These are phyloP conservation scores for Xylaria arbuscula DNA, from an alignment of 2,329 filamentous ascomycete species.

Conservation along the genomic window DNA sequence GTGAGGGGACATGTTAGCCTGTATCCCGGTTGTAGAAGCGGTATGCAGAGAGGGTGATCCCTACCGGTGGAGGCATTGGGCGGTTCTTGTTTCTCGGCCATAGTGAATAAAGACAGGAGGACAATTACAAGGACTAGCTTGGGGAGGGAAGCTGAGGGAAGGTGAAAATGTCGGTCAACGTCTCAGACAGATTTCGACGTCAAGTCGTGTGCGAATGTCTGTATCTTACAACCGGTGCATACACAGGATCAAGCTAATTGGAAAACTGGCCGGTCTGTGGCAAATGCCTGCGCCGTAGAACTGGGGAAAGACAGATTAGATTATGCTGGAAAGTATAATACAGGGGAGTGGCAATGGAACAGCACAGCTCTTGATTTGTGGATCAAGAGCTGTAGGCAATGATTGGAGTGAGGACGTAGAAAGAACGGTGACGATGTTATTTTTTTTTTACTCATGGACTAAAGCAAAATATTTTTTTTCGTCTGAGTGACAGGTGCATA, in stretches of 20 bases:
- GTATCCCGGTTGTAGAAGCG: neutral
- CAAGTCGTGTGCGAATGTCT: slow-evolving; percentile 12
- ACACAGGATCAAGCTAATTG: slow-evolving; percentile 38
- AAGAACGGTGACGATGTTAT: slow-evolving; percentile 31
- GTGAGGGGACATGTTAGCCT: slow-evolving; percentile 34
- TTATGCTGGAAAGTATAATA: slow-evolving; percentile 46
- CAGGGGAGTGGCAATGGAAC: slow-evolving; percentile 44
- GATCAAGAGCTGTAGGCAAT: slow-evolving; percentile 20
- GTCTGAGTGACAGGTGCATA: slow-evolving; percentile 16
- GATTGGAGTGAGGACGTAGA: slow-evolving; percentile 26
- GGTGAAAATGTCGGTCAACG: slow-evolving; percentile 28
- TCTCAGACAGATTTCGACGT: slow-evolving; percentile 33
- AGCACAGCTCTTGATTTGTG: slow-evolving; percentile 43
- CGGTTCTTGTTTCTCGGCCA: slow-evolving; percentile 49
- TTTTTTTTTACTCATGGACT: slow-evolving; percentile 21
- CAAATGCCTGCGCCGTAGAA: slow-evolving; percentile 27
- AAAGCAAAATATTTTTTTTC: slow-evolving; percentile 41
- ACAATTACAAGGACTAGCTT: slow-evolving; percentile 32
- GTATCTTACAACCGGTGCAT: slow-evolving; percentile 40
- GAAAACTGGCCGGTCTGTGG: slow-evolving; percentile 31
- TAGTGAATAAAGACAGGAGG: slow-evolving; percentile 37
- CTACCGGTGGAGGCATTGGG: slow-evolving; percentile 41
- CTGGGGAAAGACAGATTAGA: slow-evolving; percentile 42
- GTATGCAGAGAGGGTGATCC: slow-evolving; percentile 15
- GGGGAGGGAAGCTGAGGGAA: slow-evolving; percentile 15